Evolutionary conservation across 2,329 filamentous ascomycete genomes (phyloP), one percentile per base, ranked within the genome.

Genomic region (Ambrosiella cleistominuta): DNA sequence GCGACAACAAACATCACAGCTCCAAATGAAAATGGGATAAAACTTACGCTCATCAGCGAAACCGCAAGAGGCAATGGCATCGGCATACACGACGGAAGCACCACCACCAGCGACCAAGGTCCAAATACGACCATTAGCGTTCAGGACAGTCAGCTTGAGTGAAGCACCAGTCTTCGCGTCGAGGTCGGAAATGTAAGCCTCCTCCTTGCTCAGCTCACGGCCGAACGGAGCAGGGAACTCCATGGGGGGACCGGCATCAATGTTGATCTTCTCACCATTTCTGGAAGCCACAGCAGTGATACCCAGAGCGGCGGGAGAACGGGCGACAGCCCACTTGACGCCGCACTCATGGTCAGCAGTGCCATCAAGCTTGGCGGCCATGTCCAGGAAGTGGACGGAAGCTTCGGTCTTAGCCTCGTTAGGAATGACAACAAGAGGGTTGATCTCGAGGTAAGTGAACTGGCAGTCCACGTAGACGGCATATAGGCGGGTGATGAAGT

Each of bases 371-470:
- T 98, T 98, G 70, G 93, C 93, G 67, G 93, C 93, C 70, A 98
- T 80, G 77, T 98, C 93, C 66, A 98, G 82, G 83, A 98, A 98
- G 81, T 96, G 82, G 57, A 98, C 93, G 47, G 89, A 85, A 60
- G 93, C 93, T 60, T 89, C 95, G 65, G 91, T 97, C 69, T 81
- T 86, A 66, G 90, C 83, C 64, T 81, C 85, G 72, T 97, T 97
- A 72, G 93, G 93, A 67, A 98, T 91, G 70, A 96, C 93, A 62
- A 98, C 93, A 64, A 98, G 78, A 66, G 93, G 93, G 83, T 98
- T 98, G 80, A 98, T 98, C 76, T 98, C 93, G 66, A 98, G 88
- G 78, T 98, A 98, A 69, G 93, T 97, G 82, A 98, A 98, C 75
- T 98, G 93, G 82, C 88, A 95, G 79, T 98, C 93, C 64, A 97